phyloP scores from a whole-genome alignment of 768 basidiomycete species.

The Mycena amicta region DNA sequence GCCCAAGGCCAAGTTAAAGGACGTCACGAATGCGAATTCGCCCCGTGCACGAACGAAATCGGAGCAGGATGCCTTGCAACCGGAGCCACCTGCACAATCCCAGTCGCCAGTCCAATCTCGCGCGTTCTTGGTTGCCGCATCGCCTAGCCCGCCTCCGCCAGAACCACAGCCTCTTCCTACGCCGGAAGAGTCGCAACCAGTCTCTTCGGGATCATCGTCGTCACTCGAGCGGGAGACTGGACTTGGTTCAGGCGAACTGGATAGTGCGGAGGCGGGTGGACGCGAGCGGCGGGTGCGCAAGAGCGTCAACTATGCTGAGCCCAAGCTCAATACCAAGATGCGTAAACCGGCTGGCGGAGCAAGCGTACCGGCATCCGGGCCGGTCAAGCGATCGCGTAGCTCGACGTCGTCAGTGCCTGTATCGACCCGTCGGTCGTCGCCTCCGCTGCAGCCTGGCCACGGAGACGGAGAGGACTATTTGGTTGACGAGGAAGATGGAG shows the following conservation, averaged over 20 bases:
- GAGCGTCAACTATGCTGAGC: slow-evolving; percentile 86
- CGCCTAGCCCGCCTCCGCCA: slow-evolving; percentile 23
- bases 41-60: slow-evolving; percentile 31
- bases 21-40: slow-evolving; percentile 58
- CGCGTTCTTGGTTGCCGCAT: slow-evolving; percentile 30
- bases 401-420: slow-evolving; percentile 46
- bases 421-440: slow-evolving; percentile 30
- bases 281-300: slow-evolving; percentile 67
- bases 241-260: slow-evolving; percentile 30
- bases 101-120: slow-evolving; percentile 5
- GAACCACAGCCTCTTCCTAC: slow-evolving; percentile 21
- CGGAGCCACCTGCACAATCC: too few relatives aligned
- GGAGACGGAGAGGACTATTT: slow-evolving; percentile 37
- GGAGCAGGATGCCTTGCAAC: slow-evolving; percentile 1
- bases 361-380: slow-evolving; percentile 33
- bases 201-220: slow-evolving; percentile 18
- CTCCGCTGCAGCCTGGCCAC: slow-evolving; percentile 10
- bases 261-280: slow-evolving; percentile 37
- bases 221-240: slow-evolving; percentile 6
- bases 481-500: slow-evolving; percentile 55
- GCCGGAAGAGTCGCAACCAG: neutral
- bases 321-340: slow-evolving; percentile 92
- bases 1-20: slow-evolving; percentile 57
- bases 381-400: slow-evolving; percentile 51
- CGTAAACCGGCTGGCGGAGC: slow-evolving; percentile 62